These are phyloP conservation scores for Myxozyma vanderwaltii DNA, from an alignment of 805 yeast genomes.

Conservation along the genomic window DNA sequence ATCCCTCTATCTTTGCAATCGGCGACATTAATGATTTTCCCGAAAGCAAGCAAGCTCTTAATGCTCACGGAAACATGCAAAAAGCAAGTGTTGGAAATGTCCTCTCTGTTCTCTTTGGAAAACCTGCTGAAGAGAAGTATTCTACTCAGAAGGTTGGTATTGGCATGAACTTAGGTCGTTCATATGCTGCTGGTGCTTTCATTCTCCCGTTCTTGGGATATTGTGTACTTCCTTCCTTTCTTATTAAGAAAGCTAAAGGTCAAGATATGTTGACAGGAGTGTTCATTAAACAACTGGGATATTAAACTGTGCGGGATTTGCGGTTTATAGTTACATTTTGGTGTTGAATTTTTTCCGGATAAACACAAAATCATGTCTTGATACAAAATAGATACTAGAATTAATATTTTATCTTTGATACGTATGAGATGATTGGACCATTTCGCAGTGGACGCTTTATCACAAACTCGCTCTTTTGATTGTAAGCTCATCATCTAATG, in stretches of 20 bases:
- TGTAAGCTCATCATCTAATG: no score
- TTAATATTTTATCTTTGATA: no score
- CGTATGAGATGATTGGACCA: no score
- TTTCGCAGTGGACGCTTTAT: no score
- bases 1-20: slow-evolving; percentile 11
- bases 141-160: slow-evolving; percentile 1
- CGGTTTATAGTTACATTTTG: no score
- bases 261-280: neutral
- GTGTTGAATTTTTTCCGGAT: no score
- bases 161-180: slow-evolving; percentile 1
- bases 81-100: neutral
- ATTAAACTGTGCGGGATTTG: neutral
- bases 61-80: neutral
- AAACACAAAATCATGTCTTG: no score
- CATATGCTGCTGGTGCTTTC: slow-evolving; percentile 5
- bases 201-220: slow-evolving; percentile 11
- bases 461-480: no score
- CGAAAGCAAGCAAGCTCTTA: slow-evolving; percentile 16
- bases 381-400: no score
- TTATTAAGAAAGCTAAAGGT: neutral
- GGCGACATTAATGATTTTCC: slow-evolving; percentile 20
- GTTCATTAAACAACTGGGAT: neutral
- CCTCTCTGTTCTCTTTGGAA: neutral
- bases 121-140: neutral
- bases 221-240: neutral